Conservation (phyloP, 176 grass and related monocot genomes). For the Musa beccarii region DNA sequence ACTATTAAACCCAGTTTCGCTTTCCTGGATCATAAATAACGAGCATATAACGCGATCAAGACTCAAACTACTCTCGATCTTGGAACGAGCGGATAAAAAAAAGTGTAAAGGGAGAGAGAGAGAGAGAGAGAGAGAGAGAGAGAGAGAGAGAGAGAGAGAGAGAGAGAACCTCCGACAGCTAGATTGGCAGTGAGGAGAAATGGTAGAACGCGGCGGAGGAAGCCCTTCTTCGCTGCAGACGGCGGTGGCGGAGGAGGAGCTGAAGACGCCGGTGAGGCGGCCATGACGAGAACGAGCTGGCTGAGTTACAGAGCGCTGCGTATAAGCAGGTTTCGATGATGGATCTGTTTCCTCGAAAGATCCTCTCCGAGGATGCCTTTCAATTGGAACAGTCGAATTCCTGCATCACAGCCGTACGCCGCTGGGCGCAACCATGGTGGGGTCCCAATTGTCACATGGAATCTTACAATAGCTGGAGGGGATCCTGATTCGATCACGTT, state of each 20-base stretch:
- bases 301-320: background rate
- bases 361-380: background rate
- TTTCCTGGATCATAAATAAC: background rate
- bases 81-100: background rate
- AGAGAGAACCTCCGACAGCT: conserved; percentile 57
- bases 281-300: background rate
- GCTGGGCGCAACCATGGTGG: too few relatives aligned
- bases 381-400: background rate
- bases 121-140: background rate
- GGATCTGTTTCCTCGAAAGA: background rate
- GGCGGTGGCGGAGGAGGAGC: conserved; percentile 23
- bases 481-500: too few relatives aligned
- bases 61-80: background rate
- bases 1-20: background rate
- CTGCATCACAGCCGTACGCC: background rate
- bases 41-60: background rate
- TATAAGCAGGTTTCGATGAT: background rate
- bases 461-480: too few relatives aligned
- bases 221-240: conserved; percentile 32
- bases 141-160: conserved; percentile 3
- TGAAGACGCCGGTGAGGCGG: conserved; percentile 9
- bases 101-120: background rate
- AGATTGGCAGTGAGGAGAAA: conserved; percentile 66
- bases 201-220: conserved; percentile 69
- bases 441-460: too few relatives aligned